Percentiles rank a stretch among this genome's conserved stretches.
These are phyloP conservation scores for Neckera pumila DNA, from an alignment of 225 moss, liverwort and hornwort genomes.

Conservation along the genomic window DNA sequence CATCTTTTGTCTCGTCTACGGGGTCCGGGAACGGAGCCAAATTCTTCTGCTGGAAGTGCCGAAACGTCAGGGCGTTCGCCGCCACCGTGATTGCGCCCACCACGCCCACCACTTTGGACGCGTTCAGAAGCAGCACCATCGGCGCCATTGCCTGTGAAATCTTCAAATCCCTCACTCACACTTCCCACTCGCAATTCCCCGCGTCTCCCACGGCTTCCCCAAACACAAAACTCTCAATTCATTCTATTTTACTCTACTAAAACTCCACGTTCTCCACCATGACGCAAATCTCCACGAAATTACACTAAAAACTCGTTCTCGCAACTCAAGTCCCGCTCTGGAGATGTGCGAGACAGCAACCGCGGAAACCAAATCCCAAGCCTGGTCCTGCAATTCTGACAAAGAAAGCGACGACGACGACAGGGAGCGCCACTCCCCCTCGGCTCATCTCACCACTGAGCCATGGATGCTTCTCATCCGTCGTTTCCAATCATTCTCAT, in stretches of 20 bases:
- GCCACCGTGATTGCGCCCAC: constrained; percentile 70
- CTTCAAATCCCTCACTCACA: neutral
- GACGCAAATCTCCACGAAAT: neutral
- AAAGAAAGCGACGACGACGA: constrained; percentile 2
- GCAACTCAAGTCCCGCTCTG: neutral
- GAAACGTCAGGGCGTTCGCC: constrained; percentile 68
- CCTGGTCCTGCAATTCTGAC: neutral
- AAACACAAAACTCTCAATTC: neutral
- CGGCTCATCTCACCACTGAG: neutral
- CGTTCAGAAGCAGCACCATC: constrained; percentile 75
- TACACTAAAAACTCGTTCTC: neutral
- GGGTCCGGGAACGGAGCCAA: constrained; percentile 62
- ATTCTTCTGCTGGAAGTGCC: constrained; percentile 54
- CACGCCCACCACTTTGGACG: constrained; percentile 65
- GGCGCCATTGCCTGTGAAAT: constrained; percentile 53
- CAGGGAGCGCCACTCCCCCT: neutral
- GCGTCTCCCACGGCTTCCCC: neutral
- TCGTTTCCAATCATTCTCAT: neutral
- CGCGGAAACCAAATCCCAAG: neutral
- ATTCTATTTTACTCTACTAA: neutral
- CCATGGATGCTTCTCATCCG: neutral
- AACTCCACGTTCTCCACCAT: neutral
- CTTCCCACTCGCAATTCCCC: neutral
- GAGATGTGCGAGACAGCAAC: neutral
- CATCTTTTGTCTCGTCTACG: constrained; percentile 62